Base-by-base conservation (phyloP, 345 rosid species). In the Ceriops tagal region DNA sequence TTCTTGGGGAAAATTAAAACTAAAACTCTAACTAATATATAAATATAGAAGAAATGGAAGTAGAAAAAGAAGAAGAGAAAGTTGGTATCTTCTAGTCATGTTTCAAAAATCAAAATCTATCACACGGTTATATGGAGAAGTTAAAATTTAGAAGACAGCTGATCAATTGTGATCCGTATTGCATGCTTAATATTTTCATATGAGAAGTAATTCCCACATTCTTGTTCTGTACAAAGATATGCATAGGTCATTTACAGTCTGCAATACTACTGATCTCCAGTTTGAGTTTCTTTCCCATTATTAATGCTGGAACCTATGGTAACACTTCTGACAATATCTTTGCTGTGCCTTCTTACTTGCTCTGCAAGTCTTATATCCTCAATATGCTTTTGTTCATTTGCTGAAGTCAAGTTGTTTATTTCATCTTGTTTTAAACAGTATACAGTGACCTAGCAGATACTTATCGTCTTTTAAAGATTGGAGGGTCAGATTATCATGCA, bases 401-500 rank as follows among this genome's bases (percentile, higher is more conserved):
- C 20, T 20, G 39, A 13, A 62, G 46, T 20, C 51, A 19, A 13
- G 24, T 13, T 59, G 53, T 59, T 34, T 37, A 47, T 24, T 56
- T 67, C 1, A 2, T 35, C 64, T 2, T 56, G 18, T 31, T 56
- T 7, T 30, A 15, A 75, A 61, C 92, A 92, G 98, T 77, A 60
- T 95, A 80, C 82, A 84, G 87, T 16, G 90, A 88, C 73, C 72
- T 95, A 67, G 97, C 99, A 0, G 96, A 95, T 76, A 70, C 89
- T 30, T 77, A 87, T 21, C 82, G 78, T 65, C 93, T 95, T 69
- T 60, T 95, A 73, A 95, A 95, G 87, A 83, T 95, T 20, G 97
- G 99, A 70, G 99, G 99, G 8, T 87, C 99, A 39, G 97, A 95
- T 84, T 95, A 75, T 76, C 99, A 95, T 37, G 99, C 91, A 63